A percentile compares a stretch with the other conserved stretches of the same genome.
These are phyloP conservation scores for Diaporthe destruens DNA, from an alignment of 2,329 filamentous ascomycete species.

Conservation along the genomic window DNA sequence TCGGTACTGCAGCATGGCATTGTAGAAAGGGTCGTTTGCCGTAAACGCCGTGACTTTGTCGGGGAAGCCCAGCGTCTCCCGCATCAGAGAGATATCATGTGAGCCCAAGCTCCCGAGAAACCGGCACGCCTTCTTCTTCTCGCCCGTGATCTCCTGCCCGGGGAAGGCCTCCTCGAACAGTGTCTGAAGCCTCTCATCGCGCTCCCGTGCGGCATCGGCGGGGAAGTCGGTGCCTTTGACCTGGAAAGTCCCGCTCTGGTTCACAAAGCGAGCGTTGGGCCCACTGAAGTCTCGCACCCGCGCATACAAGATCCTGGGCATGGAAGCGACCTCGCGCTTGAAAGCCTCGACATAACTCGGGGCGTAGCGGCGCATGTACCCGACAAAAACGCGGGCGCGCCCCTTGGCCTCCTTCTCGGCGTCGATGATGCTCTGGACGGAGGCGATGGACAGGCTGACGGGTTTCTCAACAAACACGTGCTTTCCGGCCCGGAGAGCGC, in stretches of 20 bases:
- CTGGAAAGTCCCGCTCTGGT: constrained; percentile 62
- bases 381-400: constrained; percentile 11
- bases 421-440: constrained; percentile 3
- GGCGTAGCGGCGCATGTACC: constrained; percentile 17
- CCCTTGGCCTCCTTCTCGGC: constrained; percentile 17
- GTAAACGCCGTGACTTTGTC: constrained; percentile 54
- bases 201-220: neutral
- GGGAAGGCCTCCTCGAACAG: constrained; percentile 7
- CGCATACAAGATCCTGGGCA: constrained; percentile 68
- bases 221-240: constrained; percentile 56
- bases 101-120: constrained; percentile 56
- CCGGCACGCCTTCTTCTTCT: constrained; percentile 1
- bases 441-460: constrained; percentile 20
- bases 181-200: neutral
- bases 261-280: constrained; percentile 63
- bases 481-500: constrained; percentile 1
- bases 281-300: constrained; percentile 62
- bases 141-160: constrained; percentile 7
- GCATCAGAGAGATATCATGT: constrained; percentile 67
- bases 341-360: constrained; percentile 2
- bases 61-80: constrained; percentile 64
- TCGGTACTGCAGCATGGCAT: constrained; percentile 1
- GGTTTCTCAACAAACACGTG: constrained; percentile 23
- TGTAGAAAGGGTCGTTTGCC: constrained; percentile 39
- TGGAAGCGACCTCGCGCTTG: constrained; percentile 53